Evolutionary conservation across 768 basidiomycete species (phyloP).

Genomic region (Royoungia palumana): DNA sequence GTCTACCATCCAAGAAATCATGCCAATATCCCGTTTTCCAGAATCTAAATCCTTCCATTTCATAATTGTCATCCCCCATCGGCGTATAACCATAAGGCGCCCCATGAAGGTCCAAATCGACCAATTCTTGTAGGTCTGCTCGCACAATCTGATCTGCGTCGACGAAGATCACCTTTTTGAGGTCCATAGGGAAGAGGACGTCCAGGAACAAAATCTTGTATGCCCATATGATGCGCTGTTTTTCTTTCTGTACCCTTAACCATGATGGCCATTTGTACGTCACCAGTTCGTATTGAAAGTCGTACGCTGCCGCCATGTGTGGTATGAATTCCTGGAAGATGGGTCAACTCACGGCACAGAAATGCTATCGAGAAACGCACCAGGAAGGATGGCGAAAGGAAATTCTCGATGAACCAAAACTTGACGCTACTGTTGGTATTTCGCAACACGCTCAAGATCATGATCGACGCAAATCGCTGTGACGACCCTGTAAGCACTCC

Average conservation of each 20-base stretch:
- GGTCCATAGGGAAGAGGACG: slow-evolving; percentile 97
- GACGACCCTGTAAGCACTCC: slow-evolving; percentile 1
- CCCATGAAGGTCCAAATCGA: slow-evolving; percentile 89
- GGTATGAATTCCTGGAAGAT: slow-evolving; percentile 83
- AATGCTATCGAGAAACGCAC: slow-evolving; percentile 40
- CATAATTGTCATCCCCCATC: slow-evolving; percentile 92
- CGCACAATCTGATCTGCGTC: slow-evolving; percentile 98
- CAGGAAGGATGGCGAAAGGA: slow-evolving; percentile 95
- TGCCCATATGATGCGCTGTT: slow-evolving; percentile 98
- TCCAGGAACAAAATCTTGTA: slow-evolving; percentile 99
- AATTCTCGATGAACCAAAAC: slow-evolving; percentile 99
- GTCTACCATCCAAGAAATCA: slow-evolving; percentile 75
- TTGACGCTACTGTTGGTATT: slow-evolving; percentile 95
- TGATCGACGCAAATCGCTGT: slow-evolving; percentile 95
- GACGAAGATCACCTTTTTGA: slow-evolving; percentile 98
- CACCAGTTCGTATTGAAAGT: slow-evolving; percentile 94
- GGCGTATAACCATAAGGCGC: slow-evolving; percentile 96
- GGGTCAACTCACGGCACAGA: neutral
- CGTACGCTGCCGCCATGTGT: slow-evolving; percentile 84
- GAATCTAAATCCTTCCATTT: slow-evolving; percentile 98
- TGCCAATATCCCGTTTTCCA: slow-evolving; percentile 99
- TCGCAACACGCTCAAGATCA: slow-evolving; percentile 93
- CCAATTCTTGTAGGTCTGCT: slow-evolving; percentile 90
- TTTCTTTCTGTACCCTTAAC: slow-evolving; percentile 95
- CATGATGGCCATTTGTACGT: slow-evolving; percentile 99